phyloP scores from a whole-genome alignment of 305 asterid species.

The Lippia alba region DNA sequence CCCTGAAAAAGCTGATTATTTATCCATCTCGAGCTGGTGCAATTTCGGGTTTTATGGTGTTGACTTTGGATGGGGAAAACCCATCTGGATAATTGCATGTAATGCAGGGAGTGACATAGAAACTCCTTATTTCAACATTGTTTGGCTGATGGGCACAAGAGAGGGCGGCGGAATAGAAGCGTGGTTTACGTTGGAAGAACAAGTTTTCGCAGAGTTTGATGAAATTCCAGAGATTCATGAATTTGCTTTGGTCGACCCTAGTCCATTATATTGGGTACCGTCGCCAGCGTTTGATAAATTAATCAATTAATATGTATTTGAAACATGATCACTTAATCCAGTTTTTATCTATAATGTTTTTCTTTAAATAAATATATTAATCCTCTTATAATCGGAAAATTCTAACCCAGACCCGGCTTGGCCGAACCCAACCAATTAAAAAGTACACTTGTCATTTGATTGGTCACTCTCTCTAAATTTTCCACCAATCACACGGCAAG shows the following conservation, averaged over 20 bases:
- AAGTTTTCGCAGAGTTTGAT: conserved; percentile 35
- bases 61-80: conserved; percentile 56
- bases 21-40: conserved; percentile 56
- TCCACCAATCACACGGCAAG: no score
- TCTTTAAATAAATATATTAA: no score
- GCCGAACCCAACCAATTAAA: no score
- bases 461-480: no score
- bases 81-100: conserved; percentile 45
- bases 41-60: conserved; percentile 47
- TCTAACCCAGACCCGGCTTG: no score
- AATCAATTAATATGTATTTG: no score
- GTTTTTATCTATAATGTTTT: no score
- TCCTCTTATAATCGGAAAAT: no score
- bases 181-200: conserved; percentile 45
- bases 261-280: conserved; percentile 44
- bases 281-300: no score
- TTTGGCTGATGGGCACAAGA: conserved; percentile 50
- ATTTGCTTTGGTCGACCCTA: conserved; percentile 42
- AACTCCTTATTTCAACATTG: conserved; percentile 42
- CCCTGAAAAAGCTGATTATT: conserved; percentile 36
- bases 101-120: conserved; percentile 40
- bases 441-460: no score
- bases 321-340: no score
- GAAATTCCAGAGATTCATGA: conserved; percentile 40
- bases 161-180: conserved; percentile 54